These are phyloP conservation scores for Phaeosphaeriaceae sp. DNA, from an alignment of 2,329 filamentous ascomycete species.

Conservation along the genomic window DNA sequence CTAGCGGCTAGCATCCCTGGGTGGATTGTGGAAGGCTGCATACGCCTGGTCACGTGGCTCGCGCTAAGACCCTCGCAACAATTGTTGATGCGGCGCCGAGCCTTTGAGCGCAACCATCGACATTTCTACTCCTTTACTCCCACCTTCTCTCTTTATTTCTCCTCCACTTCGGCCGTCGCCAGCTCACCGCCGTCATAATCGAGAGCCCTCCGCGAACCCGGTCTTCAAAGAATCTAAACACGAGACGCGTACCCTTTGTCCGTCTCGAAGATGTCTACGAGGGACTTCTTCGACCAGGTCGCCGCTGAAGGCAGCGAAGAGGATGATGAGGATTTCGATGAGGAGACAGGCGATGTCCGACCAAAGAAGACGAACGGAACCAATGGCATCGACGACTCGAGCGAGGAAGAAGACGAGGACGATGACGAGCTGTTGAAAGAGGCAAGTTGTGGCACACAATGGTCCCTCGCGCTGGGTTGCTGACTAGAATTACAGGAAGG, in stretches of 20 bases:
- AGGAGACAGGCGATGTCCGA: constrained; percentile 29
- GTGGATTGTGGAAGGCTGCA: no score
- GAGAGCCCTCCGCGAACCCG: constrained; percentile 18
- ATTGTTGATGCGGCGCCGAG: constrained; percentile 6
- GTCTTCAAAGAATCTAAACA: constrained; percentile 14
- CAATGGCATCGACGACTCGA: constrained; percentile 47
- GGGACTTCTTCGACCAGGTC: constrained; percentile 80
- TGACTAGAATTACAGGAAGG: constrained; percentile 68
- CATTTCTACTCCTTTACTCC: constrained; percentile 8
- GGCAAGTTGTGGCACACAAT: constrained; percentile 26
- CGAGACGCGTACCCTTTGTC: constrained; percentile 38
- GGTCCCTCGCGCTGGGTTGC: constrained; percentile 5
- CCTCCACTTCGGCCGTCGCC: constrained; percentile 16
- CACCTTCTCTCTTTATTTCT: constrained; percentile 8
- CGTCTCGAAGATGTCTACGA: constrained; percentile 47
- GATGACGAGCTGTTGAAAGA: constrained; percentile 45
- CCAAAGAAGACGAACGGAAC: constrained; percentile 37
- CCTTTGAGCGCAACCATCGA: constrained; percentile 8
- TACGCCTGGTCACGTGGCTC: background rate
- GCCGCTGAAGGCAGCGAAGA: constrained; percentile 77
- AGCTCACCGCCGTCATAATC: constrained; percentile 23
- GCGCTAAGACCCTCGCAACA: constrained; percentile 2
- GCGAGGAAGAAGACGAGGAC: constrained; percentile 51
- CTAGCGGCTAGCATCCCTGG: background rate
- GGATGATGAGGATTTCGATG: constrained; percentile 50